Evolutionary conservation across 352 stramenopile species (phyloP).

Genomic region (Phytophthora rubi): DNA sequence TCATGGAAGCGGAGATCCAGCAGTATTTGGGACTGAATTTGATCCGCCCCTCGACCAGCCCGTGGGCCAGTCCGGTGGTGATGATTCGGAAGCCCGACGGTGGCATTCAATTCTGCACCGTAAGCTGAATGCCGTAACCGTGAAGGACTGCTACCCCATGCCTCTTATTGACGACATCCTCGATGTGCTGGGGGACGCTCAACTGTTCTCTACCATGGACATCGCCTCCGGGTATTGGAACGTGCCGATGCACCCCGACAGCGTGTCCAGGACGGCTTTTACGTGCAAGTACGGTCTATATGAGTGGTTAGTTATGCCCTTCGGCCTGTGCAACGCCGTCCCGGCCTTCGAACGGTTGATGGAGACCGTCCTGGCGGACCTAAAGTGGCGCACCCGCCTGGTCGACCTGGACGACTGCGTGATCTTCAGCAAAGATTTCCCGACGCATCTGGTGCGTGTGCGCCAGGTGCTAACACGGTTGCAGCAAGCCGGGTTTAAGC

Average conservation of each 20-base stretch:
- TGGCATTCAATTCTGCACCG: slow-evolving; percentile 15
- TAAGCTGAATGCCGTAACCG: slow-evolving; percentile 5
- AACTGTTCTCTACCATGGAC: slow-evolving; percentile 11
- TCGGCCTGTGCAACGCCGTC: slow-evolving; percentile 2
- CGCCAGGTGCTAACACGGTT: slow-evolving; percentile 1
- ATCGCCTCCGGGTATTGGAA: neutral
- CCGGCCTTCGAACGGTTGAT: neutral
- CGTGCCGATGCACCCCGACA: neutral
- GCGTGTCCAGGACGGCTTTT: slow-evolving; percentile 7
- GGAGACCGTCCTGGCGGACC: slow-evolving; percentile 3
- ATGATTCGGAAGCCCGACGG: neutral
- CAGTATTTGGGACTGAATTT: slow-evolving; percentile 8
- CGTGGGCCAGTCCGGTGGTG: slow-evolving; percentile 4
- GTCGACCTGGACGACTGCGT: slow-evolving; percentile 7
- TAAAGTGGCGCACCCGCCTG: slow-evolving; percentile 1
- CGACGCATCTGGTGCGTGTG: neutral
- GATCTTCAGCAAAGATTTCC: slow-evolving; percentile 5
- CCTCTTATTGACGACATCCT: slow-evolving; percentile 23
- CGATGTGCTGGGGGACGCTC: slow-evolving; percentile 2
- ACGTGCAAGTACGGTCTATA: slow-evolving; percentile 9
- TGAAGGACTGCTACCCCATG: slow-evolving; percentile 15
- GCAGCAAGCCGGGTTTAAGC: neutral
- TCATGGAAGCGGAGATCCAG: slow-evolving; percentile 15
- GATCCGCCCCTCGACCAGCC: slow-evolving; percentile 3
- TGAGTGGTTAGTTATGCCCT: neutral